Conservation (phyloP, 176 grass and related monocot genomes). For the Urochloa ruziziensis region DNA sequence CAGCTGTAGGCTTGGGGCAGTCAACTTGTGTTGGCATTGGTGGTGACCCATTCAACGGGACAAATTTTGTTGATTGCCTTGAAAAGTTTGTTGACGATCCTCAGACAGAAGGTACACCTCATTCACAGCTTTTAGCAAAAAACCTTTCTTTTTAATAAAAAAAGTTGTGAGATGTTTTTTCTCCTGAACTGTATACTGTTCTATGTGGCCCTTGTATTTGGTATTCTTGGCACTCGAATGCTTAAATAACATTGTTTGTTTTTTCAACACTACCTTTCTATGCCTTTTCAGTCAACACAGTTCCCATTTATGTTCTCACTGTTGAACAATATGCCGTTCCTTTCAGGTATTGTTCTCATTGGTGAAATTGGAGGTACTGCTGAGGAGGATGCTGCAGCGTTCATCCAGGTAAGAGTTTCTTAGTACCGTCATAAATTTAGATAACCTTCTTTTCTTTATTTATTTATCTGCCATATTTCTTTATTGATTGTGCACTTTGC, state of each 20-base stretch:
- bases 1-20: constrained; percentile 89
- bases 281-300: background rate
- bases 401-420: constrained; percentile 70
- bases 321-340: background rate
- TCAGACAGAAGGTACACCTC: constrained; percentile 90
- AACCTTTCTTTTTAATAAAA: background rate
- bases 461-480: background rate
- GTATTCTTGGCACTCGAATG: constrained; percentile 5
- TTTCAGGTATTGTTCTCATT: constrained; percentile 88
- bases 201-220: background rate
- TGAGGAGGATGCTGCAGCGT: constrained; percentile 98
- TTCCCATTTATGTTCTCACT: constrained; percentile 23
- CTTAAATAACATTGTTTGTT: background rate
- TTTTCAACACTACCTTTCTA: background rate
- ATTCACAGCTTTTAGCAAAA: background rate
- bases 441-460: background rate
- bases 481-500: background rate
- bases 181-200: background rate
- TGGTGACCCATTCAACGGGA: constrained; percentile 96
- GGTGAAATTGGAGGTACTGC: constrained; percentile 99
- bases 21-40: constrained; percentile 98
- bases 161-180: background rate
- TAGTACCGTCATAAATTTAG: background rate
- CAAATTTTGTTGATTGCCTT: constrained; percentile 97
- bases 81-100: constrained; percentile 92